phyloP scores from a whole-genome alignment of 495 filamentous ascomycete genomes.

The Halenospora varia region DNA sequence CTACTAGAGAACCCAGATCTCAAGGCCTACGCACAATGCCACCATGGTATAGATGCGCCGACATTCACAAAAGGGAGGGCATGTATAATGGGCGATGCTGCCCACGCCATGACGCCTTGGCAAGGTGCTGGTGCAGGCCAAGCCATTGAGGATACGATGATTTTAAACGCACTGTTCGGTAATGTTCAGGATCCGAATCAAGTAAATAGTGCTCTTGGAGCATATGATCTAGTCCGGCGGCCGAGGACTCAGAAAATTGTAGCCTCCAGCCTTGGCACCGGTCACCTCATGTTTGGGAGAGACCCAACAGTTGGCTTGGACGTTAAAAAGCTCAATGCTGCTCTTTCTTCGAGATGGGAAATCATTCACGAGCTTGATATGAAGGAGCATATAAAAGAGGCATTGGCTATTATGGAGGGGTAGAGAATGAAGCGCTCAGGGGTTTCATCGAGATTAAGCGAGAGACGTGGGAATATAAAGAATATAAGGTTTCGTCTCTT shows the following conservation, averaged over 20 bases:
- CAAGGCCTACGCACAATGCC: background rate
- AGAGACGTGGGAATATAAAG: too few relatives aligned
- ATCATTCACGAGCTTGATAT: slow-evolving; percentile 34
- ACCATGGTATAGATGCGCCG: slow-evolving; percentile 21
- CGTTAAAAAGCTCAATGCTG: slow-evolving; percentile 25
- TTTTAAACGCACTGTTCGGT: slow-evolving; percentile 49
- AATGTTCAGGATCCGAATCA: slow-evolving; percentile 33
- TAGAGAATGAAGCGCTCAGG: too few relatives aligned
- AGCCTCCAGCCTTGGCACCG: slow-evolving; percentile 26
- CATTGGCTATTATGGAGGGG: background rate
- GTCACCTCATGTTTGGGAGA: slow-evolving; percentile 26
- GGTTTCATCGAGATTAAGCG: too few relatives aligned
- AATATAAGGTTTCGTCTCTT: too few relatives aligned
- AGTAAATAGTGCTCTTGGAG: slow-evolving; percentile 46
- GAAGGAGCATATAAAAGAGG: slow-evolving; percentile 3
- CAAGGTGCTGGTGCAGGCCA: slow-evolving; percentile 55
- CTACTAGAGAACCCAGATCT: background rate
- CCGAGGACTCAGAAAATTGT: slow-evolving; percentile 38
- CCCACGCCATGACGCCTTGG: slow-evolving; percentile 55
- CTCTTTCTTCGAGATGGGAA: slow-evolving; percentile 26
- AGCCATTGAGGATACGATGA: slow-evolving; percentile 60
- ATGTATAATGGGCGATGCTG: slow-evolving; percentile 53
- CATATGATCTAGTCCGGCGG: slow-evolving; percentile 54
- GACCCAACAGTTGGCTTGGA: slow-evolving; percentile 34
- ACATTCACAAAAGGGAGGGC: slow-evolving; percentile 47